Base-by-base conservation (phyloP, 805 yeast genomes). In the Saccharomycodes ludwigii region DNA sequence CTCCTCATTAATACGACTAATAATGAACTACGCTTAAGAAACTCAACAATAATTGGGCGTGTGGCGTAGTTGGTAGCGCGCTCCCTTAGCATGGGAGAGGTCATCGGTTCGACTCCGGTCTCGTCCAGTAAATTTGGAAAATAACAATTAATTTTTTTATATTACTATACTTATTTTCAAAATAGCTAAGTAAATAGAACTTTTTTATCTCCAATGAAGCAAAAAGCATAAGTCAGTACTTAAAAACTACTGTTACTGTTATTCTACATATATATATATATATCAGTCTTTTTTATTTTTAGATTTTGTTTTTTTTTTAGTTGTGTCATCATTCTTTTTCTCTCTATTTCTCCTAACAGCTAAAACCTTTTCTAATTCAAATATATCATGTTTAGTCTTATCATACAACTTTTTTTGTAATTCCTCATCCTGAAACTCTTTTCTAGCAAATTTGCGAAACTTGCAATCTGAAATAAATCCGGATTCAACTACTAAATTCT, bases 31-130 rank as follows among this genome's bases (percentile, higher is more conserved):
- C n/a, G n/a, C n/a, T n/a, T n/a, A n/a, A n/a, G n/a, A n/a, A n/a
- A n/a, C n/a, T n/a, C n/a, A n/a, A n/a, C 6, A 24, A 6, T 18
- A 26, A 26, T n/a, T 23, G 78, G 78, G 79, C 77, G 74, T 72
- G 76, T 72, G 79, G 78, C 78, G 79, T 68, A 73, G 79, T 73
- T 70, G 78, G 79, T 73, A 72, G 78, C 78, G 78, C 78, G 78
- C 68, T 69, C 73, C 71, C 78, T 71, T 72, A 70, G 77, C 77
- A 71, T 71, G 78, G 70, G 75, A 70, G 70, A 72, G 78, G 79
- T 72, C 78, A 70, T 71, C 71, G 77, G 76, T 70, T 71, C 78
- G 73, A 71, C 65, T 71, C 77, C 77, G 70, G 71, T 68, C 76
- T 71, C 73, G 77, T 71, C 77, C 77, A 71, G 36, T 55, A n/a